These are phyloP conservation scores for Dryas integrifolia DNA, from an alignment of 331 rosid genomes.

Conservation along the genomic window DNA sequence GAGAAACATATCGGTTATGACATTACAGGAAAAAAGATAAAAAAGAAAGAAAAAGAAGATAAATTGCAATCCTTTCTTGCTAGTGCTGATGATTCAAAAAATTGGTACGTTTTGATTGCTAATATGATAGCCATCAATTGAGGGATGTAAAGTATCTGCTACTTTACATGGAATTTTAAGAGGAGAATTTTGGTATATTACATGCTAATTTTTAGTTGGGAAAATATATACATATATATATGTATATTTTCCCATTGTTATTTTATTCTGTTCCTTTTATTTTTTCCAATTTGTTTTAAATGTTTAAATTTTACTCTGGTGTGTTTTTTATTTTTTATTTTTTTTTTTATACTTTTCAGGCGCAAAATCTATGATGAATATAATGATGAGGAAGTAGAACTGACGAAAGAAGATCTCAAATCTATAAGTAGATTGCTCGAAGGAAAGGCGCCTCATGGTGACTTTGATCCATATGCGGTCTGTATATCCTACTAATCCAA, in stretches of 20 bases:
- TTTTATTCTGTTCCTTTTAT: background rate
- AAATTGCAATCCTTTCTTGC: slow-evolving; percentile 73
- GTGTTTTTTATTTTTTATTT: background rate
- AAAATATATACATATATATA: too few relatives aligned
- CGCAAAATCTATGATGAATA: slow-evolving; percentile 69
- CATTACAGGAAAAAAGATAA: slow-evolving; percentile 70
- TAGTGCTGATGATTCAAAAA: slow-evolving; percentile 73
- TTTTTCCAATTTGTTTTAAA: slow-evolving; percentile 15
- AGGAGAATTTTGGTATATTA: background rate
- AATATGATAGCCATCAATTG: background rate
- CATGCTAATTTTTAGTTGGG: background rate
- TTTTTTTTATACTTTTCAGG: slow-evolving; percentile 38
- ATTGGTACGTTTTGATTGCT: slow-evolving; percentile 50
- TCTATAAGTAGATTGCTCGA: slow-evolving; percentile 55
- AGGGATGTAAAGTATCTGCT: background rate
- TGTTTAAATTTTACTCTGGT: slow-evolving; percentile 10
- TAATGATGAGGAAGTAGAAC: slow-evolving; percentile 76
- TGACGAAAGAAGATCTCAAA: slow-evolving; percentile 64
- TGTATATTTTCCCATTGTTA: too few relatives aligned
- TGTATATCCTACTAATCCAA: slow-evolving; percentile 27
- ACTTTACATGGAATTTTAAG: slow-evolving; percentile 3
- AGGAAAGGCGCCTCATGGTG: slow-evolving; percentile 78
- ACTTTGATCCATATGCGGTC: slow-evolving; percentile 78
- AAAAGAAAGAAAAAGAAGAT: slow-evolving; percentile 73
- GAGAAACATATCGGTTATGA: slow-evolving; percentile 94